Percentiles rank a stretch among this genome's conserved stretches.
Conservation (phyloP, 1,284 basidiomycete species). For the Rhizoctonia solani region DNA sequence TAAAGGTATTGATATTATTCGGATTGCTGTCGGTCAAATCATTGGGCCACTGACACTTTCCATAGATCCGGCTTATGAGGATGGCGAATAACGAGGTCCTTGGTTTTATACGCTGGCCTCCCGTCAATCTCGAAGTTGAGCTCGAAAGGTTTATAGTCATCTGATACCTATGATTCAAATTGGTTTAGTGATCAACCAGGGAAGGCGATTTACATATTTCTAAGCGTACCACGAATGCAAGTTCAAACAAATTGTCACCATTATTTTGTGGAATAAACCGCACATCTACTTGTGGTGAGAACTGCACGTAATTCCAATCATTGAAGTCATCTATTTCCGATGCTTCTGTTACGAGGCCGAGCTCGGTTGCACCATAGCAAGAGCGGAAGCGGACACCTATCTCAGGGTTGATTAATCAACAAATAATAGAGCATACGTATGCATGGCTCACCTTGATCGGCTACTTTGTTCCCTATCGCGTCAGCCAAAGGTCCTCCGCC, state of each 20-base stretch:
- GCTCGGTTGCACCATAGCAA: slow-evolving; percentile 6
- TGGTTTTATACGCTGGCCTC: slow-evolving; percentile 22
- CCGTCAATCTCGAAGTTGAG: slow-evolving; percentile 25
- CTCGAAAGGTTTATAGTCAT: slow-evolving; percentile 9
- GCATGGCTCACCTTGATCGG: slow-evolving; percentile 4
- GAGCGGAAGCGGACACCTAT: background rate
- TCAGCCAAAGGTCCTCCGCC: slow-evolving; percentile 4
- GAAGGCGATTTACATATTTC: background rate
- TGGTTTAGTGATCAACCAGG: background rate
- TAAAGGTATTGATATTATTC: too few relatives aligned
- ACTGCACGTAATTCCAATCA: slow-evolving; percentile 34
- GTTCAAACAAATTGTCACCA: slow-evolving; percentile 1
- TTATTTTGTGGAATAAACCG: slow-evolving; percentile 7
- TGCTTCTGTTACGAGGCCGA: background rate
- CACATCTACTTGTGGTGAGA: background rate
- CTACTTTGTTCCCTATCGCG: slow-evolving; percentile 5
- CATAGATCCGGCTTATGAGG: slow-evolving; percentile 30
- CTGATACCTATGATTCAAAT: background rate
- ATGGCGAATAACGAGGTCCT: slow-evolving; percentile 33
- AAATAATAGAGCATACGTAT: background rate
- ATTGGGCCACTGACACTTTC: slow-evolving; percentile 13
- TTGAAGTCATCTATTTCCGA: background rate
- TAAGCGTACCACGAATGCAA: slow-evolving; percentile 20
- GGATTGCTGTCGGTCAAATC: too few relatives aligned
- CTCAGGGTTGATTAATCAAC: background rate